Evolutionary conservation across 176 grass and related monocot species (phyloP), one percentile per base, ranked within the genome.

Genomic region (Oryza brachyantha): DNA sequence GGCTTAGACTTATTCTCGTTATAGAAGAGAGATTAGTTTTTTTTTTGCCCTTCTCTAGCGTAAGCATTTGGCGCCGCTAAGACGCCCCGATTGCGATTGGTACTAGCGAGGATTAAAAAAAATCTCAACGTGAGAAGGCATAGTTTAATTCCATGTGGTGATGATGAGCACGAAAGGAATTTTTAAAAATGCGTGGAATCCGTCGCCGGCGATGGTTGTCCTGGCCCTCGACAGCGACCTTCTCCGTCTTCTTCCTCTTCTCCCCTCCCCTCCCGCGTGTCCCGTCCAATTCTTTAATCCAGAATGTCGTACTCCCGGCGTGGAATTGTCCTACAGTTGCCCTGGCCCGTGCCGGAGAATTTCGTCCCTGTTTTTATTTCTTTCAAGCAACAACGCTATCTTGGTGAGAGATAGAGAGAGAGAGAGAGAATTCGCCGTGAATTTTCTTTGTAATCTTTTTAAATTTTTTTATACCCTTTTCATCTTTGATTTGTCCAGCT

Each of bases 401-500:
- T 84, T 48, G 35, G 55, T 64, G 72, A 81, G 39, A 28, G 52
- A 81, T 54, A 28, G 52, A 13, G 46, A 42, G 45, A 83, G 62
- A 4, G 25, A 14, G 55, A 22, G 35, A 36, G 64, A 24, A 42
- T 62, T 72, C 66, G 29, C 73, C 67, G 12, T 59, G 67, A 78
- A 78, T 73, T 32, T 63, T 79, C 29, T 48, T 68, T 21, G 25
- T 67, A 16, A 5, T 54, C 42, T 13, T 14, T 13, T n/a, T n/a
- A n/a, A n/a, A n/a, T 67, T 38, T 12, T 41, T 25, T 29, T 13
- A 46, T 21, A 46, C 28, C 52, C 41, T 4, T 71, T 38, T 38
- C 29, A 60, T 80, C 35, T 16, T 88, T 84, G 75, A 78, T 84
- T 84, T 88, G 63, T 70, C 81, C 82, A 83, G 45, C 72, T 81